phyloP scores from a whole-genome alignment of 2,329 filamentous ascomycete species.

The Hypoxylon sp. region DNA sequence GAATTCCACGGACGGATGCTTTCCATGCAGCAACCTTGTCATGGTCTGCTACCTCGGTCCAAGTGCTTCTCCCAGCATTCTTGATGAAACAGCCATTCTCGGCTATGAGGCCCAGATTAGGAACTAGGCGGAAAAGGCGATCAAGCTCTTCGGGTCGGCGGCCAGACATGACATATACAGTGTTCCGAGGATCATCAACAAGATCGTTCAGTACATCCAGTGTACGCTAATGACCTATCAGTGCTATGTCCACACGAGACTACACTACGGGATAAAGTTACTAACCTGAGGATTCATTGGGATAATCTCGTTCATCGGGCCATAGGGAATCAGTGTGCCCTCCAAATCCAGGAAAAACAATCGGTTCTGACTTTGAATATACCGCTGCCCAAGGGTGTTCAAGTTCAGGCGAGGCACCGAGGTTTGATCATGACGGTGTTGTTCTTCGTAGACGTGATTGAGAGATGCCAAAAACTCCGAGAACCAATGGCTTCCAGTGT shows the following conservation, averaged over 20 bases:
- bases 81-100: slow-evolving; percentile 95
- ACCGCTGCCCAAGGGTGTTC: slow-evolving; percentile 74
- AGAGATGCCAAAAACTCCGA: slow-evolving; percentile 80
- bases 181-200: slow-evolving; percentile 83
- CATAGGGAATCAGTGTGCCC: slow-evolving; percentile 90
- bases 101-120: slow-evolving; percentile 88
- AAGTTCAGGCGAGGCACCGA: slow-evolving; percentile 88
- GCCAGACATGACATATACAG: slow-evolving; percentile 94
- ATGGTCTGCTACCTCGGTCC: slow-evolving; percentile 83
- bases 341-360: slow-evolving; percentile 96
- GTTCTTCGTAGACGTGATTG: slow-evolving; percentile 83
- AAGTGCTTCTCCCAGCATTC: slow-evolving; percentile 75
- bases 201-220: slow-evolving; percentile 87
- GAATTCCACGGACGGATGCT: slow-evolving; percentile 82
- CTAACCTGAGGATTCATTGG: slow-evolving; percentile 80
- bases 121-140: slow-evolving; percentile 85
- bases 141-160: slow-evolving; percentile 90
- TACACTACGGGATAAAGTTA: slow-evolving; percentile 1
- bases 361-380: slow-evolving; percentile 75
- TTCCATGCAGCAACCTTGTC: slow-evolving; percentile 84
- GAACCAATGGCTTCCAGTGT: slow-evolving; percentile 91
- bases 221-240: slow-evolving; percentile 71
- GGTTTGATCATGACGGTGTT: slow-evolving; percentile 86
- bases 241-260: background rate
- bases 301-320: slow-evolving; percentile 86